Evolutionary conservation across 2,329 filamentous ascomycete species (phyloP).

Genomic region (Penicillium sp.): DNA sequence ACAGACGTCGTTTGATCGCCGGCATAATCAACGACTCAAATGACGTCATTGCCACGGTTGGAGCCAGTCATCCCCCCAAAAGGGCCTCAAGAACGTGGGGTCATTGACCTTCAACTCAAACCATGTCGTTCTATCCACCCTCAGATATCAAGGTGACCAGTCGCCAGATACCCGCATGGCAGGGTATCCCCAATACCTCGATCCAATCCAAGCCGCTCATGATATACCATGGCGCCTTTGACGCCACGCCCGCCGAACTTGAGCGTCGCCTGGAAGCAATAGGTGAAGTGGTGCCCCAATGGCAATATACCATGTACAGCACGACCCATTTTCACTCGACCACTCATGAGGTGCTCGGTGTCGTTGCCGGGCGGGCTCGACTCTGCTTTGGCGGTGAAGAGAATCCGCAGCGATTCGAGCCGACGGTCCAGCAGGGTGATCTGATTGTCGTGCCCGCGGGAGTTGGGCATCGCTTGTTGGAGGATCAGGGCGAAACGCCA

Average conservation of each 20-base stretch:
- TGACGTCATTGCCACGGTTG: neutral
- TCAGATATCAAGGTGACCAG: constrained; percentile 58
- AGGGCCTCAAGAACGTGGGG: neutral
- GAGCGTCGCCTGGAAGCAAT: constrained; percentile 58
- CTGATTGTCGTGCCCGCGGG: constrained; percentile 67
- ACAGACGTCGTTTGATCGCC: neutral
- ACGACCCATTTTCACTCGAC: constrained; percentile 69
- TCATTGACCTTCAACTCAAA: neutral
- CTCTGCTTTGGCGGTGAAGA: constrained; percentile 68
- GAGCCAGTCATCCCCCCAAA: neutral
- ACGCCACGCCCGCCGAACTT: constrained; percentile 52
- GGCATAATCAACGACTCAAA: neutral
- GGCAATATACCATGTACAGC: constrained; percentile 70
- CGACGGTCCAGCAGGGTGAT: constrained; percentile 60
- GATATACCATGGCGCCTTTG: constrained; percentile 66
- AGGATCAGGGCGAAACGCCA: constrained; percentile 52
- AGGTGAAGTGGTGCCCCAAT: constrained; percentile 63
- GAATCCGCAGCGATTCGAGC: constrained; percentile 60
- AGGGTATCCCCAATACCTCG: constrained; percentile 64
- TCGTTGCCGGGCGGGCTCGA: constrained; percentile 59
- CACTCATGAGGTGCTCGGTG: constrained; percentile 66
- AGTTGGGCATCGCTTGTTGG: constrained; percentile 63
- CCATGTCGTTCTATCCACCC: constrained; percentile 47
- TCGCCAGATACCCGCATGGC: constrained; percentile 61
- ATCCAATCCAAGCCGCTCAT: constrained; percentile 65